A percentile compares a stretch with the other conserved stretches of the same genome.
phyloP scores from a whole-genome alignment of 2,329 filamentous ascomycete genomes.

The Aspergillus flavus region DNA sequence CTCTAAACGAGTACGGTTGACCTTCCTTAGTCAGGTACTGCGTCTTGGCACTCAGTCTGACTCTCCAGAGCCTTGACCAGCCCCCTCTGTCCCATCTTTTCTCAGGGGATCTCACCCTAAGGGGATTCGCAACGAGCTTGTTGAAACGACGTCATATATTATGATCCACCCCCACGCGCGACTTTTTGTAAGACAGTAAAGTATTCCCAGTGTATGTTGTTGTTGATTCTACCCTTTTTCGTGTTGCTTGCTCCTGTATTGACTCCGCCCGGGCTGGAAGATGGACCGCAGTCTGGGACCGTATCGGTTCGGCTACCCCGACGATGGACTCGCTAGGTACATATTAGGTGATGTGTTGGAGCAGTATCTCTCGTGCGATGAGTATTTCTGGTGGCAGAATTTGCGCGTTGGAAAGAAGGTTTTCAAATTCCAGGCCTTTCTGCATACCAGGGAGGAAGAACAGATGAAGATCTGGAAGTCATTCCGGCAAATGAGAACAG shows the following conservation, averaged over 20 bases:
- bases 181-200: not conserved
- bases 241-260: not conserved
- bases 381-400: slow-evolving; percentile 10
- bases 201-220: not conserved
- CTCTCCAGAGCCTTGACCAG: not conserved
- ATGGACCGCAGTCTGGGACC: slow-evolving; percentile 4
- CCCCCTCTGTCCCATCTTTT: not conserved
- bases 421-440: slow-evolving; percentile 2
- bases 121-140: not conserved
- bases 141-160: slow-evolving; percentile 6
- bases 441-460: slow-evolving; percentile 3
- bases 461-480: slow-evolving; percentile 9
- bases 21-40: not conserved
- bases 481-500: slow-evolving; percentile 1
- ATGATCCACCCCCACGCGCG: slow-evolving; percentile 3
- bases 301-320: slow-evolving; percentile 9
- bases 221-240: not conserved
- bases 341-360: not conserved
- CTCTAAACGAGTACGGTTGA: not conserved
- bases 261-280: not conserved
- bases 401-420: slow-evolving; percentile 3
- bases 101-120: not conserved
- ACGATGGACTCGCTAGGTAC: slow-evolving; percentile 8
- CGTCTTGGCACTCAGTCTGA: not conserved
- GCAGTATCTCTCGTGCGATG: slow-evolving; percentile 6